These are phyloP conservation scores for Grosmannia huntii DNA, from an alignment of 2,329 filamentous ascomycete species.

Conservation along the genomic window DNA sequence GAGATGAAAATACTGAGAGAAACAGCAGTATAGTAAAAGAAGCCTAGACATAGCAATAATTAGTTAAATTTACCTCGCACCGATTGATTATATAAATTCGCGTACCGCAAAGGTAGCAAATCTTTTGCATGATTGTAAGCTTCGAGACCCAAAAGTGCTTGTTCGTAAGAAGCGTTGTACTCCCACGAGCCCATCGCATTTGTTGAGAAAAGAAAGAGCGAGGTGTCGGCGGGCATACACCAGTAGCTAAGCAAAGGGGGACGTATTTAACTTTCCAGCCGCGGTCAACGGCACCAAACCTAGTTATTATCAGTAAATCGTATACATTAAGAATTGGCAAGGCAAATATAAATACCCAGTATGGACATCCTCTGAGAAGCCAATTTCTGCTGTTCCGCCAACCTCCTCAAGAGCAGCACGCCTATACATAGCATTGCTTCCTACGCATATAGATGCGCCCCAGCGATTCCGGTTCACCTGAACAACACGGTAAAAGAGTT, in stretches of 20 bases:
- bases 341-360: neutral
- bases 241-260: constrained; percentile 3
- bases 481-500: constrained; percentile 6
- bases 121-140: constrained; percentile 4
- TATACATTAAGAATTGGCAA: neutral
- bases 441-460: constrained; percentile 5
- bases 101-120: constrained; percentile 6
- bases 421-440: constrained; percentile 4
- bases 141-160: constrained; percentile 4
- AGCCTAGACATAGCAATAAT: neutral
- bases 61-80: neutral
- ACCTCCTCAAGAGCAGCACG: constrained; percentile 2
- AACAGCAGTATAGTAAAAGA: constrained; percentile 5
- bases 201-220: constrained; percentile 6
- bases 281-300: constrained; percentile 3
- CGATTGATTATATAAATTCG: neutral
- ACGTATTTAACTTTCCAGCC: constrained; percentile 6
- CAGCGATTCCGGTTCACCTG: constrained; percentile 4
- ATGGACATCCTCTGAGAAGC: constrained; percentile 6
- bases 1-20: constrained; percentile 5
- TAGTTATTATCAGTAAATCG: neutral
- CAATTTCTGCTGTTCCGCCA: constrained; percentile 5
- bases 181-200: constrained; percentile 5
- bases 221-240: constrained; percentile 3
- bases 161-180: constrained; percentile 5